These are phyloP conservation scores for Solioccasus polychromus DNA, from an alignment of 768 basidiomycete species.

Conservation along the genomic window DNA sequence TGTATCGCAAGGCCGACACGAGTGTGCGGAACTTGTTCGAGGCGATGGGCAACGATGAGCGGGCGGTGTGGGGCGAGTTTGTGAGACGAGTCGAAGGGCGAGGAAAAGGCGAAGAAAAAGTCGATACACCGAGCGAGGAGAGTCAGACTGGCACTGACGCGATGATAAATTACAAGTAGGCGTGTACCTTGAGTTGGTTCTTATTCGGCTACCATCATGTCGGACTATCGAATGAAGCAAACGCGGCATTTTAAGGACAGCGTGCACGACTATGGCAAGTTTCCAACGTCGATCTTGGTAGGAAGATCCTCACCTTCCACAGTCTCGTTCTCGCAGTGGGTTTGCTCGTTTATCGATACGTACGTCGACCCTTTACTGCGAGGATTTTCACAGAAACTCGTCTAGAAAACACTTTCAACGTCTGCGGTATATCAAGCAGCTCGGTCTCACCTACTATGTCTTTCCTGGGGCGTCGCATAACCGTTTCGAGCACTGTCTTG, in stretches of 20 bases:
- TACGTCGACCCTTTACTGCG: slow-evolving; percentile 24
- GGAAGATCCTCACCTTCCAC: background rate
- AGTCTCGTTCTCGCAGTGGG: slow-evolving; percentile 33
- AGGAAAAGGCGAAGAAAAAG: slow-evolving; percentile 22
- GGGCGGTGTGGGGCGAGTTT: slow-evolving; percentile 69
- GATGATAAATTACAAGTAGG: too few relatives aligned
- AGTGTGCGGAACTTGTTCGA: slow-evolving; percentile 50
- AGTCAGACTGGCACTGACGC: slow-evolving; percentile 15
- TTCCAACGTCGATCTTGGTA: background rate
- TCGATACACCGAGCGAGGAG: too few relatives aligned
- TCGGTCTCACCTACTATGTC: slow-evolving; percentile 72
- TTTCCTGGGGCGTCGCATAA: slow-evolving; percentile 80
- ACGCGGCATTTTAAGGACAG: slow-evolving; percentile 36
- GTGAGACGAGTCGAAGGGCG: slow-evolving; percentile 59
- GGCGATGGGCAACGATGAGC: slow-evolving; percentile 49
- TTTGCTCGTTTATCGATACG: slow-evolving; percentile 66
- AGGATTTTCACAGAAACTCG: background rate
- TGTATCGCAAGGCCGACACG: slow-evolving; percentile 58
- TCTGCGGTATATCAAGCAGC: slow-evolving; percentile 73
- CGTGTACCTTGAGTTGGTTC: too few relatives aligned
- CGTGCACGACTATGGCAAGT: slow-evolving; percentile 42
- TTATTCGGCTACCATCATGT: background rate
- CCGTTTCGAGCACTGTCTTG: slow-evolving; percentile 82
- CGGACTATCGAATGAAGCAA: background rate
- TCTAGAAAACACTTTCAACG: slow-evolving; percentile 73